These are phyloP conservation scores for Candida vaughaniae DNA, from an alignment of 805 yeast genomes.

Conservation along the genomic window DNA sequence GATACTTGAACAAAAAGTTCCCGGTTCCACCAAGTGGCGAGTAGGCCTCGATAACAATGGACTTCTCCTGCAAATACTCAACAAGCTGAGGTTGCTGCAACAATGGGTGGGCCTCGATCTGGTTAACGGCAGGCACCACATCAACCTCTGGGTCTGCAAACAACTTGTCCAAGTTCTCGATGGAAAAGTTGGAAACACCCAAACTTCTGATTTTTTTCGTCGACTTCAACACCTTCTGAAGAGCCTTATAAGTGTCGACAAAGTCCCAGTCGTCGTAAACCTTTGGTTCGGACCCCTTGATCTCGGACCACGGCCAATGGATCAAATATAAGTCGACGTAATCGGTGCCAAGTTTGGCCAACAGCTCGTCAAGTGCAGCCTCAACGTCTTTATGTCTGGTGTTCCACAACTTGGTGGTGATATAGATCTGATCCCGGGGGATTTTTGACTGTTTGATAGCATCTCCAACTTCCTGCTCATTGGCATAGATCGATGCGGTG, in stretches of 20 bases:
- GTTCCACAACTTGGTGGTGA: slow-evolving; percentile 88
- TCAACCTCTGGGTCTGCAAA: slow-evolving; percentile 61
- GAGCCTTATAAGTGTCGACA: slow-evolving; percentile 56
- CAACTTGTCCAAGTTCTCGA: slow-evolving; percentile 59
- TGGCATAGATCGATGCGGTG: slow-evolving; percentile 70
- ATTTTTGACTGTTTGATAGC: slow-evolving; percentile 71
- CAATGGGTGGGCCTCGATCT: slow-evolving; percentile 86
- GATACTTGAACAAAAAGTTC: slow-evolving; percentile 62
- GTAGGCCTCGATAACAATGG: slow-evolving; percentile 69
- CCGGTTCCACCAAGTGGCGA: slow-evolving; percentile 86
- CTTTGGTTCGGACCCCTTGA: slow-evolving; percentile 45
- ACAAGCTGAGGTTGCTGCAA: slow-evolving; percentile 67
- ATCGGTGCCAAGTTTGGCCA: slow-evolving; percentile 45
- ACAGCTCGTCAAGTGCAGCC: slow-evolving; percentile 23
- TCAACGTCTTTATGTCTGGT: slow-evolving; percentile 38
- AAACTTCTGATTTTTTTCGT: slow-evolving; percentile 60
- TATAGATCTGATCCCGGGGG: slow-evolving; percentile 68
- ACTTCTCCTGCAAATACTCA: slow-evolving; percentile 54
- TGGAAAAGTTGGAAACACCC: slow-evolving; percentile 68
- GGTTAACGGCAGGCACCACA: slow-evolving; percentile 56
- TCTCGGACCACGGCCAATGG: slow-evolving; percentile 74
- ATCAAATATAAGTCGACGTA: slow-evolving; percentile 62
- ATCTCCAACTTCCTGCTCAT: slow-evolving; percentile 65
- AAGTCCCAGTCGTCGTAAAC: slow-evolving; percentile 53
- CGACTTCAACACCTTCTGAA: slow-evolving; percentile 53